These are phyloP conservation scores for Plasmodium chabaudi DNA, from an alignment of 169 alveolate species.

Conservation along the genomic window DNA sequence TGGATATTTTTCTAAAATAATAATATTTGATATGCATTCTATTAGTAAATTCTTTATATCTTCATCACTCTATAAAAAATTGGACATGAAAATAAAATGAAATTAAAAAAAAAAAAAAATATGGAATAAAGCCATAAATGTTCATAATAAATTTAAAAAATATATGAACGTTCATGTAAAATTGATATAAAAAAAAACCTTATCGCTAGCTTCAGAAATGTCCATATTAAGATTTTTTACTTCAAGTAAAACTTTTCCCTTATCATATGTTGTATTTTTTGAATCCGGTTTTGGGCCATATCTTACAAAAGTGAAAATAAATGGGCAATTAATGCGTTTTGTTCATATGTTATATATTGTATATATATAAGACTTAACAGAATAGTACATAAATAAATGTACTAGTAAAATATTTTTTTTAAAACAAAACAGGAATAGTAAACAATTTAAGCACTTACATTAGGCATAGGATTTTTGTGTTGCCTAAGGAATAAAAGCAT, in stretches of 20 bases:
- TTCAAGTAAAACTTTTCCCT: conserved; percentile 67
- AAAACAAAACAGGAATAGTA: neutral
- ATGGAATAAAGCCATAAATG: neutral
- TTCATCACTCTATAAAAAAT: conserved; percentile 35
- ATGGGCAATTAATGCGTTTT: too few relatives aligned
- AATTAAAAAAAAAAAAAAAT: conserved; percentile 30
- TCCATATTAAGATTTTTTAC: conserved; percentile 55
- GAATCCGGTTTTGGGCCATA: conserved; percentile 75
- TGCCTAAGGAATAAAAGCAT: conserved; percentile 66
- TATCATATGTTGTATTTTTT: conserved; percentile 56
- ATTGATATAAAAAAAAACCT: conserved; percentile 6
- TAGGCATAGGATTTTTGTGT: conserved; percentile 41
- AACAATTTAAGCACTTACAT: conserved; percentile 24
- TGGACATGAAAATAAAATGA: neutral
- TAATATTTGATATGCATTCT: conserved; percentile 52
- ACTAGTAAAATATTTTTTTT: neutral
- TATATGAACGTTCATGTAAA: too few relatives aligned
- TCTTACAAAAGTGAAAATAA: conserved; percentile 32
- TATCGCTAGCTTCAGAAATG: conserved; percentile 23
- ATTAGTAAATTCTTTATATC: conserved; percentile 45
- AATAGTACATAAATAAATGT: neutral
- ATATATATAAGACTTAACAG: neutral
- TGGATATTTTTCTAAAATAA: conserved; percentile 37
- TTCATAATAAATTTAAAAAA: neutral
- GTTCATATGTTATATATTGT: neutral